Conservation (phyloP, 345 rosid species). For the Euphorbia tirucalli region DNA sequence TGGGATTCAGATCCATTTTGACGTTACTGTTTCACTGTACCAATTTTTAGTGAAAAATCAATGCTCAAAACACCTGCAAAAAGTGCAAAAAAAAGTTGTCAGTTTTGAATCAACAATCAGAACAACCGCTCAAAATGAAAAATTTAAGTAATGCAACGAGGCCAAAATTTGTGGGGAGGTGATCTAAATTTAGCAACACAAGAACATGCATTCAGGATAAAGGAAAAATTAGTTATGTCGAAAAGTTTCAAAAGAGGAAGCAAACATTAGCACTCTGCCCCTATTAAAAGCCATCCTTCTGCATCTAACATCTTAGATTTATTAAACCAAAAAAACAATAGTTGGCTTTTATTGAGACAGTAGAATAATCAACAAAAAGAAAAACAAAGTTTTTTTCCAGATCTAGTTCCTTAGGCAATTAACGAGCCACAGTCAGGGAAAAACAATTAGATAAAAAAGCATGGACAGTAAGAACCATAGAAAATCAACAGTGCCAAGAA, state of each 20-base stretch:
- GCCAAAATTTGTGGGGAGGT: no score
- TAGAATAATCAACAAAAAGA: no score
- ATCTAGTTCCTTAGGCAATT: neutral
- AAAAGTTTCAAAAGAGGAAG: no score
- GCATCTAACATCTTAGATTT: neutral
- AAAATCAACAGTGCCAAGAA: neutral
- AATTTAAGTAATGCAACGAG: no score
- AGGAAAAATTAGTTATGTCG: no score
- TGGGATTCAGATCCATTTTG: slow-evolving; percentile 66
- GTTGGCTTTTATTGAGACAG: neutral
- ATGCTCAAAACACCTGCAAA: slow-evolving; percentile 10
- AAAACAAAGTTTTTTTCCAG: no score
- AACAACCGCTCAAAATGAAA: neutral
- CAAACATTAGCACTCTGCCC: neutral
- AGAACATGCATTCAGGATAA: no score
- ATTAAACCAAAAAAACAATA: neutral
- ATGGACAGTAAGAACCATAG: neutral
- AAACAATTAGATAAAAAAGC: neutral
- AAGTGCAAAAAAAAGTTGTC: neutral
- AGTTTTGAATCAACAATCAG: neutral
- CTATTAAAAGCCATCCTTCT: neutral
- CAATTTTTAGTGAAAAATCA: neutral
- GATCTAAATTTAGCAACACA: no score
- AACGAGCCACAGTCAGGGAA: neutral
- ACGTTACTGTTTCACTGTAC: neutral